A percentile compares a stretch with the other conserved stretches of the same genome.
phyloP scores from a whole-genome alignment of 2,329 filamentous ascomycete species.

The Arthrobotrys sphaeroides region DNA sequence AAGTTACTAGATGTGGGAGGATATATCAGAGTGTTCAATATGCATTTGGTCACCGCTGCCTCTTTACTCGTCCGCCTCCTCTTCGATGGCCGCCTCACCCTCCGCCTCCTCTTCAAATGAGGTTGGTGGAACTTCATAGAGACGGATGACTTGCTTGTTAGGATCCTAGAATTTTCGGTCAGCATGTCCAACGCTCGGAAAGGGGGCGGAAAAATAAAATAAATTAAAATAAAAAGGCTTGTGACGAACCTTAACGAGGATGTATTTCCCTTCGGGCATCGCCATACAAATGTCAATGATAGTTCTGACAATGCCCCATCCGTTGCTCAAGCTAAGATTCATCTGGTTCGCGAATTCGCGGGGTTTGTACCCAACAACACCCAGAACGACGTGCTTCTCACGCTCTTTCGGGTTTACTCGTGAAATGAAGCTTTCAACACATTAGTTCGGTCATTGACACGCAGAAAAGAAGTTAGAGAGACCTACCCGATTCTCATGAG shows the following conservation, averaged over 20 bases:
- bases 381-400: conserved; percentile 92
- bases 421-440: conserved; percentile 80
- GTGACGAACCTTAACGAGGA: conserved; percentile 69
- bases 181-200: neutral
- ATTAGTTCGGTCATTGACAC: conserved; percentile 57
- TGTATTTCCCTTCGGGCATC: conserved; percentile 81
- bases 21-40: conserved; percentile 14
- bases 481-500: conserved; percentile 95
- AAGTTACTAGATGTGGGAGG: neutral
- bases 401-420: conserved; percentile 90
- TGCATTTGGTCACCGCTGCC: conserved; percentile 45
- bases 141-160: conserved; percentile 91
- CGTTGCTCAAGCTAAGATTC: conserved; percentile 96
- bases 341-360: conserved; percentile 96
- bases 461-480: conserved; percentile 14
- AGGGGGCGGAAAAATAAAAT: too few species aligned
- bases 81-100: conserved; percentile 68
- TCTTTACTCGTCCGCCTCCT: conserved; percentile 66
- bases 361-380: conserved; percentile 97
- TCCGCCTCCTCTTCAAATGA: conserved; percentile 93
- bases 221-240: neutral
- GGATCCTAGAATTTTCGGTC: conserved; percentile 78
- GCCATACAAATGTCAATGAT: conserved; percentile 93
- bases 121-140: conserved; percentile 88
- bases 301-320: conserved; percentile 98